These are phyloP conservation scores for Carallia pectinifolia DNA, from an alignment of 345 rosid genomes.

Conservation along the genomic window DNA sequence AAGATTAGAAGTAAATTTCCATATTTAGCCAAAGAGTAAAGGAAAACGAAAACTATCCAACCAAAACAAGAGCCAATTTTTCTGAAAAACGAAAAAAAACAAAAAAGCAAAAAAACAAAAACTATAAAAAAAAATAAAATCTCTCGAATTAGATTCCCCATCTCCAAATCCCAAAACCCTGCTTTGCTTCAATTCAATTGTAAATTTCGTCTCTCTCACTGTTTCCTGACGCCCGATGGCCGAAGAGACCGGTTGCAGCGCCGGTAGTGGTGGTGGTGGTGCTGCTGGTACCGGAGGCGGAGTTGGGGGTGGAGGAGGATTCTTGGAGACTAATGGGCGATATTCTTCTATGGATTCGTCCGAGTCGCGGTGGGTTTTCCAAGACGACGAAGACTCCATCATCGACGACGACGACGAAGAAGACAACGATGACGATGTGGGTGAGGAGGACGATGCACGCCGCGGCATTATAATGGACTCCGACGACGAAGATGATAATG, in stretches of 20 bases:
- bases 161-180: constrained; percentile 1
- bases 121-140: no score
- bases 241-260: constrained; percentile 42
- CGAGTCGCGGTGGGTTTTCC: constrained; percentile 96
- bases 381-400: constrained; percentile 76
- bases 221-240: constrained; percentile 33
- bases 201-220: neutral
- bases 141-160: no score
- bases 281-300: constrained; percentile 13
- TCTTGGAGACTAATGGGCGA: constrained; percentile 47
- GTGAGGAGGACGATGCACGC: constrained; percentile 25
- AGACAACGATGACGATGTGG: constrained; percentile 1
- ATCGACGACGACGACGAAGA: constrained; percentile 47
- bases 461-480: constrained; percentile 53
- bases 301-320: constrained; percentile 33
- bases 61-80: no score
- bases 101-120: no score
- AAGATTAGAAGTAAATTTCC: no score
- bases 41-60: no score
- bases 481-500: constrained; percentile 66
- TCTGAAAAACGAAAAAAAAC: no score
- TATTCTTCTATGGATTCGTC: constrained; percentile 66
- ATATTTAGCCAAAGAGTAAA: no score
- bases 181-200: neutral
- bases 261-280: constrained; percentile 23